Evolutionary conservation across 2,329 filamentous ascomycete species (phyloP), one percentile per base, ranked within the genome.

Genomic region (Calonectria leucothoes): DNA sequence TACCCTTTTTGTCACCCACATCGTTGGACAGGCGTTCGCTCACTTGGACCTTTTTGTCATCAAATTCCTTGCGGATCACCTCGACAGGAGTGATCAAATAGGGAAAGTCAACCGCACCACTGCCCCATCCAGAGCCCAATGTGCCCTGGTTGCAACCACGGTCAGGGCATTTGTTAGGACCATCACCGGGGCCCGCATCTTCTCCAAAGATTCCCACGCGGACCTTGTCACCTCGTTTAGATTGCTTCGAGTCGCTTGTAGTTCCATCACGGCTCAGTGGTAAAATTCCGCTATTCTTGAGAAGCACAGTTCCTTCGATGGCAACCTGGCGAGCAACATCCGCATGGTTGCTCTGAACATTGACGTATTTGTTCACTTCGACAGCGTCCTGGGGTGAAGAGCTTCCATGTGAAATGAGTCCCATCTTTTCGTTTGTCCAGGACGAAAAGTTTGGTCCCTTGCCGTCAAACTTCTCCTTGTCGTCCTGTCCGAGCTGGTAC

Each of bases 401-500:
- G 57, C 91, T 86, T 17, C 92, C 93, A 0, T 82, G 79, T 20
- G 91, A 88, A 37, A 92, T 83, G 6, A 85, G 86, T 0, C 91
- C 93, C 55, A 85, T 87, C 69, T 86, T 84, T 35, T 90, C 86
- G 20, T 87, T 83, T 0, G 92, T 93, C 93, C 94, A 96, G 0
- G 93, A 93, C 74, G 93, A 93, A 84, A 96, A 96, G 85, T 94
- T 96, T 0, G 94, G 93, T 12, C 95, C 87, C 12, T 93, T 93
- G 20, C 93, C 92, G 78, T 94, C 94, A 70, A 94, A 88, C 25
- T 95, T 88, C 1, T 92, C 90, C 77, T 93, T 87, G 23, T 87
- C 76, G 52, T 95, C 94, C 81, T 98, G 94, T 0, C 94, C 94
- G 27, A 97, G 86, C 82, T 97, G 94, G 81, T 97, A 98, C 94